These are phyloP conservation scores for Aspergillus texensis DNA, from an alignment of 2,329 filamentous ascomycete genomes.

Conservation along the genomic window DNA sequence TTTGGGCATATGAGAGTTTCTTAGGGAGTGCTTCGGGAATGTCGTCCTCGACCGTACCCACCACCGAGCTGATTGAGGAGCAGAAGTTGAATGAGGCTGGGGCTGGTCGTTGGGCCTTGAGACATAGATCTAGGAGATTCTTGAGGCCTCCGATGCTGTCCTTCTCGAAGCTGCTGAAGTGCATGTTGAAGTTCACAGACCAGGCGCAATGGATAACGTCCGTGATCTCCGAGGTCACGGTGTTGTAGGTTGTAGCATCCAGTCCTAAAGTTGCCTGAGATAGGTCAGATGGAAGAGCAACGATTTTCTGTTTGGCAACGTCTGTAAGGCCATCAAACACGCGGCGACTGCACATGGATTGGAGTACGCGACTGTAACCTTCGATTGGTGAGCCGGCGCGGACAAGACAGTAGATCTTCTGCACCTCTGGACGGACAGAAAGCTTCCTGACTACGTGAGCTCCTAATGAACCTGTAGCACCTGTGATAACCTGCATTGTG, in stretches of 20 bases:
- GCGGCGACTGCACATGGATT: constrained; percentile 45
- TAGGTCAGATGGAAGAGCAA: constrained; percentile 54
- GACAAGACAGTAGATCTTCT: constrained; percentile 60
- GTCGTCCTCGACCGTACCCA: constrained; percentile 25
- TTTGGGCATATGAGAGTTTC: constrained; percentile 39
- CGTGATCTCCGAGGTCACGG: constrained; percentile 48
- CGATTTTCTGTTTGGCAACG: constrained; percentile 40
- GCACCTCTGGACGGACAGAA: constrained; percentile 35
- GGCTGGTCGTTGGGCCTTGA: constrained; percentile 30
- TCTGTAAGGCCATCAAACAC: constrained; percentile 28
- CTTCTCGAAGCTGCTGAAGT: constrained; percentile 57
- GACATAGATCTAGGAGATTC: constrained; percentile 46
- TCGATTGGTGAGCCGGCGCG: constrained; percentile 49
- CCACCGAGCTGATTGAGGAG: constrained; percentile 52
- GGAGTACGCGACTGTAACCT: constrained; percentile 48
- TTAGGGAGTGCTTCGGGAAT: constrained; percentile 41
- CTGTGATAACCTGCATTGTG: constrained; percentile 55
- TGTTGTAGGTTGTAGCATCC: constrained; percentile 40
- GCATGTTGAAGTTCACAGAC: constrained; percentile 66
- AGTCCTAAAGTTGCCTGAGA: constrained; percentile 54
- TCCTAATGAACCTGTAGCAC: constrained; percentile 67
- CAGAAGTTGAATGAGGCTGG: constrained; percentile 53
- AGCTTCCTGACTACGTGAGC: constrained; percentile 58
- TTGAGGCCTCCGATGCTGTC: constrained; percentile 55
- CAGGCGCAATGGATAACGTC: constrained; percentile 66